Evolutionary conservation across 257 asterid genomes (phyloP), one percentile per base, ranked within the genome.

Genomic region (Rauvolfia tetraphylla): DNA sequence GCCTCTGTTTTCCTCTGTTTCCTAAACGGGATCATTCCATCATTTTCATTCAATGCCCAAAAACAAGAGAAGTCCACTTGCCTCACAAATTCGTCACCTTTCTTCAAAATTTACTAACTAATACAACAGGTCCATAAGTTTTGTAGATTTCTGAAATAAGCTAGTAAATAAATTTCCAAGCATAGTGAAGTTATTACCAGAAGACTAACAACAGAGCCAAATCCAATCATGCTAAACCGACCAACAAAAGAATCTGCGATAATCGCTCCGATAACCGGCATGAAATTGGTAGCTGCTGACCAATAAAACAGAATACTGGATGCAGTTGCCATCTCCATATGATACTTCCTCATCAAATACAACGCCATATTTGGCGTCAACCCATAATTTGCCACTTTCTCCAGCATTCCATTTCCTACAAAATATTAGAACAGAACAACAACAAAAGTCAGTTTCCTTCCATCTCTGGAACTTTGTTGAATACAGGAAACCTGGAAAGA

Each of bases 181-280:
- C n/a, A 18, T 18, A 1, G 27, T 53, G 59, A 1, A 27, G 66
- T 33, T 63, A 23, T 69, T 90, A 93, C 98, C 92, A 85, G 34
- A 68, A 91, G 85, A 74, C 89, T 88, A 38, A 86, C 68, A 13
- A 87, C 34, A 6, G 97, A 91, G 48, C 98, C 97, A 63, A 88
- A 53, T 57, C 92, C 97, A 73, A 93, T 89, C 54, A 87, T 89
- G 58, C 72, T 78, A 74, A 89, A 93, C 70, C 88, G 86, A 29
- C 98, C 98, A 78, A 93, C 73, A 78, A 71, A 84, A 63, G 97
- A 88, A 83, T 93, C 98, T 0, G 97, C 89, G 23, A 86, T 25
- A 23, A 93, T 29, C 6, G 98, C 98, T 61, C 91, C 96, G 53
- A 90, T 0, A 65, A 93, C 79, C 0, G 96, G 96, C 88, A 81